Evolutionary conservation across 2,329 filamentous ascomycete species (phyloP), one percentile per base, ranked within the genome.

Genomic region (Trichoderma citrinoviride): DNA sequence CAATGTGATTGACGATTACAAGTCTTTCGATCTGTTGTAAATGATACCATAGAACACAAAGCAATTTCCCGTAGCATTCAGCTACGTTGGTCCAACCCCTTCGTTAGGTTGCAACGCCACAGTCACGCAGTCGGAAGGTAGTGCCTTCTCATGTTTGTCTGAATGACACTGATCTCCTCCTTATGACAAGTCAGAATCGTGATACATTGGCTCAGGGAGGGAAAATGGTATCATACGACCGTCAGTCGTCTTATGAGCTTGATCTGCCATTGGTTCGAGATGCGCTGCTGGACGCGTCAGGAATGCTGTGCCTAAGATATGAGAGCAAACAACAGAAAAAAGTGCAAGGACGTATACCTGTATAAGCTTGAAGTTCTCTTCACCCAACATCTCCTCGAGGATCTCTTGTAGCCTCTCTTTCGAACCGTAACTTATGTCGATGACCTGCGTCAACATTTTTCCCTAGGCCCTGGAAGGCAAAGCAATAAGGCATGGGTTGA

Each of bases 181-280:
- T 58, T 7, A 33, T 47, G n/a, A 8, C 10, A 33, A 23, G 27
- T 58, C 12, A 58, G 55, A 21, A 37, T 47, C 8, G 15, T 7
- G 1, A 2, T n/a, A 25, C 7, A 7, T 23, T 23, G 4, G 3
- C 17, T 37, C 27, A 46, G 19, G 14, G n/a, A 14, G n/a, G 12
- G 6, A 25, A 41, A 7, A 25, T 15, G n/a, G 27, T 47, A 23
- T 58, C 55, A 23, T 58, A 58, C 55, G 5, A 12, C 29, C 17
- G 58, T 54, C 40, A 62, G 21, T 46, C 14, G 58, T 25, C 49
- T 41, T 25, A 33, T 49, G 21, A 66, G 37, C 17, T 64, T 55
- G 8, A 66, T 50, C 27, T 66, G 40, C 60, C 65, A 66, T 41
- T 64, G 65, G 57, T 66, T 60, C 15, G 52, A 37, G 15, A 58